Evolutionary conservation across 2,329 filamentous ascomycete species (phyloP), one percentile per base, ranked within the genome.

Genomic region (Parafenestella ontariensis): DNA sequence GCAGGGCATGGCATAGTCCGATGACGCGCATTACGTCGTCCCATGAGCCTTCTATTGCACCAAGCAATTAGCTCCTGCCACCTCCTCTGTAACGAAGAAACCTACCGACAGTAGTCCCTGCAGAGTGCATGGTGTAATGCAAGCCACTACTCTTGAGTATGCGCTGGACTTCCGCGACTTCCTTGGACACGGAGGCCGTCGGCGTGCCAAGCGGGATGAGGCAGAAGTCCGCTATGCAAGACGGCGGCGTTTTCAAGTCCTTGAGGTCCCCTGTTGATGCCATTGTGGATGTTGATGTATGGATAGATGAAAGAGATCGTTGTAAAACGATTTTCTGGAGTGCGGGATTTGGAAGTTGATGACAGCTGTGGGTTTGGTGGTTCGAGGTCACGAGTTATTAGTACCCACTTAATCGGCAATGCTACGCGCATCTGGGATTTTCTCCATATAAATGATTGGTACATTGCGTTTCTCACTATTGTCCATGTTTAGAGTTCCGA

Each of bases 211-310:
- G 88, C 1, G 93, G 93, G 57, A 97, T 89, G 62, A 97, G 82
- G 76, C 93, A 97, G 75, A 97, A 96, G 78, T 97, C 93, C 53
- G 89, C 93, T 49, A 89, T 91, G 77, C 91, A 96, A 52, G 87
- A 80, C 51, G 85, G 80, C 3, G 93, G 93, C 1, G 91, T 94
- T 24, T 49, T 36, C 29, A 74, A 59, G 6, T 61, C 58, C 6
- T 58, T 60, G 21, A 69, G 47, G 40, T 69, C 59, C 42, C 51
- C 55, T 20, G 61, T 56, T 18, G 58, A 56, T 29, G 61, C 54
- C 69, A 70, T 71, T 17, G 34, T 54, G 44, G 28, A 42, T 34
- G 33, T 17, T 29, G 20, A 21, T 21, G 8, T 11, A n/a, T 42
- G 37, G 24, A 24, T 29, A 20, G 13, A 29, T n/a, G n/a, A n/a